Evolutionary conservation across 2,329 filamentous ascomycete species (phyloP).

Genomic region (Colletotrichum tabaci): DNA sequence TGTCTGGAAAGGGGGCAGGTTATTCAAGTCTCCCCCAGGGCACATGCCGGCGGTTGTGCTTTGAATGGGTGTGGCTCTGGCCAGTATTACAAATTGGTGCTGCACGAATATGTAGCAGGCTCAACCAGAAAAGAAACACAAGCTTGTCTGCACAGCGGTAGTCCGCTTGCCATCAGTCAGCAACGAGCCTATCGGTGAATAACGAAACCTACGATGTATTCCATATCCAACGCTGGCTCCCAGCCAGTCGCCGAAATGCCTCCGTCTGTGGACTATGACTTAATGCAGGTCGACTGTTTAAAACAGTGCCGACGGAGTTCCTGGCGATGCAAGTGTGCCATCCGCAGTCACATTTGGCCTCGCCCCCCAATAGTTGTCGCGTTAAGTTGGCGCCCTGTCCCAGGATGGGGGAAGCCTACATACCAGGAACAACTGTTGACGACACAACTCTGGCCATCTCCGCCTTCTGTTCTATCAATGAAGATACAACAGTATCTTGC

Average conservation of each 20-base stretch:
- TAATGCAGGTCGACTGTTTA: neutral
- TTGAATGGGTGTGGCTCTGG: neutral
- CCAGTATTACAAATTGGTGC: neutral
- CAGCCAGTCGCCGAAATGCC: neutral
- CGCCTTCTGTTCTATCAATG: neutral
- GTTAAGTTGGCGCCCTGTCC: too few species aligned
- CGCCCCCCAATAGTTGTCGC: too few species aligned
- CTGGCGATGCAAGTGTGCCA: neutral
- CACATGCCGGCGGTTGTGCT: neutral
- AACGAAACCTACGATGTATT: too few species aligned
- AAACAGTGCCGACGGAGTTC: neutral
- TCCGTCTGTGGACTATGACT: neutral
- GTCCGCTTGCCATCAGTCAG: conserved; percentile 23
- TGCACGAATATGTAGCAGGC: neutral
- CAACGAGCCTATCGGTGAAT: neutral
- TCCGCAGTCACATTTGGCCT: neutral
- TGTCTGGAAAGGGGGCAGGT: conserved; percentile 62
- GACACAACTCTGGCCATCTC: neutral
- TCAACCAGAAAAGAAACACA: neutral
- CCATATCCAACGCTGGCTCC: neutral
- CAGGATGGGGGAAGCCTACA: too few species aligned
- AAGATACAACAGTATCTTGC: neutral
- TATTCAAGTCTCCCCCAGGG: conserved; percentile 53
- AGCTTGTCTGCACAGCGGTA: conserved; percentile 7
- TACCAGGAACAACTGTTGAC: neutral